Evolutionary conservation across 1,139 yeast species (phyloP), one percentile per base, ranked within the genome.

Genomic region (Petasospora rhodanensis): DNA sequence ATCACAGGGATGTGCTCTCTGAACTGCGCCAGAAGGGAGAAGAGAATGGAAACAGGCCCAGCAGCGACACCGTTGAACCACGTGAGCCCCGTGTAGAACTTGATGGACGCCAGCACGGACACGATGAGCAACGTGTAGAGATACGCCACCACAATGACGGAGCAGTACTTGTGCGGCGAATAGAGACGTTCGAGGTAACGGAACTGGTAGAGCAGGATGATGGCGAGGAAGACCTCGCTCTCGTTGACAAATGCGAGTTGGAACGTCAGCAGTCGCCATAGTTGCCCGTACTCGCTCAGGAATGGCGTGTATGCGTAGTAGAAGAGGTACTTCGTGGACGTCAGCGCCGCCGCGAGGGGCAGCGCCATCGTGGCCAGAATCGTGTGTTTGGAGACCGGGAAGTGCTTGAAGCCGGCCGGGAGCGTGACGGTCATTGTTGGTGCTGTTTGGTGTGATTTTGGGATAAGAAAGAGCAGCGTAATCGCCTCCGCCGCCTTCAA

Each of bases 31-130:
- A 79, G 62, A 23, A 81, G 54, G 2, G 82, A 76, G 35, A 80
- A 73, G 7, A 81, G 29, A 1, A 80, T 49, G 0, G 81, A 79
- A 22, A 79, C 62, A 3, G 89, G 86, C 0, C 93, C 93, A 0
- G 85, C 64, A 2, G 61, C 61, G 13, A 55, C 28, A 3, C 24
- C 56, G 54, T 64, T 57, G 43, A 64, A 25, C 58, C 54, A 24
- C 47, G 31, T 28, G 11, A 43, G 18, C 6, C 45, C 49, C 6
- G 51, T 45, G 29, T 49, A 64, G 26, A 47, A 28, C 29, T 54
- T 49, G 23, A 74, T 64, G 14, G 67, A 38, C 18, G 66, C 56
- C 54, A 75, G 57, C 5, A 52, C 23, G 4, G 59, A 44, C 4
- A 54, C 45, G 2, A 52, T 30, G 1, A 61, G 18, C 17, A 59